Evolutionary conservation across 108 stramenopile genomes (phyloP), one percentile per base, ranked within the genome.

Genomic region (Pseudonitzschia pungens): DNA sequence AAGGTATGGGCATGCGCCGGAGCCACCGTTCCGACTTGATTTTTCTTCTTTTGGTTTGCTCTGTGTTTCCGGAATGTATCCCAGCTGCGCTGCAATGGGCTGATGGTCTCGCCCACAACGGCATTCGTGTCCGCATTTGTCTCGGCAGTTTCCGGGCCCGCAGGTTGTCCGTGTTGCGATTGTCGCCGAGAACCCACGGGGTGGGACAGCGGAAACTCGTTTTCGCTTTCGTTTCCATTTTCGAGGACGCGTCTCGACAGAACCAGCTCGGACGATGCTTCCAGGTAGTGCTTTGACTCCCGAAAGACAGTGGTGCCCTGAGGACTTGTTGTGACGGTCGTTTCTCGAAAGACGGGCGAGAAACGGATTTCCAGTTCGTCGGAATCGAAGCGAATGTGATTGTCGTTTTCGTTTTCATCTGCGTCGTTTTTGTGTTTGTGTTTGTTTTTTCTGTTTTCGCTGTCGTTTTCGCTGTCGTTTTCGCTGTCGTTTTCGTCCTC

Each of bases 371-470:
- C 72, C 63, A 73, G 0, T 26, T 73, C 72, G 16, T 27, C 12
- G 58, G 84, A 73, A 52, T 82, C 69, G 43, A 72, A 62, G 41
- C 68, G 40, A 43, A 73, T 33, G 1, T 32, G 27, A 8, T 48
- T 24, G 55, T 32, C 14, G 28, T 57, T n/a, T n/a, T n/a, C n/a
- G n/a, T n/a, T n/a, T n/a, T n/a, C n/a, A n/a, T n/a, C n/a, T n/a
- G n/a, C n/a, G n/a, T n/a, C n/a, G n/a, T n/a, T n/a, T n/a, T n/a
- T n/a, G n/a, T n/a, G n/a, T n/a, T n/a, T n/a, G n/a, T n/a, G n/a
- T n/a, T n/a, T n/a, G n/a, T n/a, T n/a, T n/a, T n/a, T n/a, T 60
- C 31, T 40, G 67, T 57, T 53, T 8, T 27, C 24, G 20, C 16
- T 33, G 22, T 4, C 29, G 52, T 29, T 24, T n/a, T 51, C n/a